Base-by-base conservation (phyloP, 202 grass and related monocot genomes). In the Dendrocalamus latiflorus region DNA sequence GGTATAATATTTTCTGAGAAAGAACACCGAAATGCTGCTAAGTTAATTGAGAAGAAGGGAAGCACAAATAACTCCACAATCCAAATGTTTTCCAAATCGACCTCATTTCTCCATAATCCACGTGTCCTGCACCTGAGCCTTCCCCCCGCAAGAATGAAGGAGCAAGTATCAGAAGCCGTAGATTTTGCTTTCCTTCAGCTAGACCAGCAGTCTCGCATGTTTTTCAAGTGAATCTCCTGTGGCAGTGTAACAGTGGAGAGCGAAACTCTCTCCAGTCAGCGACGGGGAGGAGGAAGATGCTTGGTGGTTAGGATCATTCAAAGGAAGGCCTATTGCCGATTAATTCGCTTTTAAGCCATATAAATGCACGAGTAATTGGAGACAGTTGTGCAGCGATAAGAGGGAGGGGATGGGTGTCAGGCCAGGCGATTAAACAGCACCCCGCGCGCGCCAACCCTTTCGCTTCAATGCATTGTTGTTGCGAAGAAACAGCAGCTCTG, bases 221-320 rank as follows among this genome's bases (percentile, higher is more conserved):
- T 70, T 33, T 34, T 5, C 13, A 26, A 30, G 42, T 34, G 42
- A 50, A 37, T 36, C 25, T 22, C 17, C 17, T 60, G 56, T 24
- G 56, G 15, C 56, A 14, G 8, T 6, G 26, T 9, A 28, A 37
- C 43, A 78, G 8, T n/a, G 42, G 60, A 63, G 42, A 60, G 33
- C 18, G 0, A 26, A 28, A 3, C 58, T 30, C 58, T 0, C 58
- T 61, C 25, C 58, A 30, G 58, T 16, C 58, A 16, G 25, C 26
- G 59, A 33, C 6, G 59, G 26, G 14, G 14, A 62, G 58, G 0
- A 30, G 57, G 68, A 66, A 24, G 26, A 74, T 33, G 68, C 67
- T 51, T 28, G 88, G 91, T 86, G 77, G 93, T 91, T 91, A 89
- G 86, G 83, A 56, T 78, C 90, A 97, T 97, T 93, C 72, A 85